Evolutionary conservation across 2,329 filamentous ascomycete genomes (phyloP), one percentile per base, ranked within the genome.

Genomic region (Colletotrichum agaves): DNA sequence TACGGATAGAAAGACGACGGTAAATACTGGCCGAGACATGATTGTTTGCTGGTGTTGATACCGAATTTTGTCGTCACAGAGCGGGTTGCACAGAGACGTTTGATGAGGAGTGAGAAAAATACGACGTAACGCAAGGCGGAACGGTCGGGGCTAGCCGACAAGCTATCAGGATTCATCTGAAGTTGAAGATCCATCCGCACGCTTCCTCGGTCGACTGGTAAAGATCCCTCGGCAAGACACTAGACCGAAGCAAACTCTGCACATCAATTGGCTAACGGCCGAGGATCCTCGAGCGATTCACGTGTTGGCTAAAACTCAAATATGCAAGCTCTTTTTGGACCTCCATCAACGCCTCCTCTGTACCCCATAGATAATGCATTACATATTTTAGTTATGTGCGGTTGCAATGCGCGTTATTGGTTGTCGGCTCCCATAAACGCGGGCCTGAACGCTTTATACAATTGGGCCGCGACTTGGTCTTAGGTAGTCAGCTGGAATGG

Each of bases 21-120:
- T 31, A 19, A 68, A 64, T 1, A 60, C 23, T n/a, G 23, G 15
- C 5, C 61, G 65, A 21, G 61, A 23, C 65, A 68, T 68, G 11
- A 1, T 44, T n/a, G 10, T 10, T 23, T 27, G 21, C 17, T 21
- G 27, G 44, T 47, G 21, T 47, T 37, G 11, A 27, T 27, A 7
- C 27, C 27, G 27, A 37, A 15, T 13, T 37, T 37, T 12, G 27
- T 27, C 27, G 27, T 27, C 35, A 37, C 11, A 37, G 5, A 37
- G 35, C 12, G 35, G 2, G 35, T 13, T 15, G 13, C 35, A 37
- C 35, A 12, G 35, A 8, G 13, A 15, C 13, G 35, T 37, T 11
- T 2, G 11, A 37, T 37, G 35, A 2, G 5, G 11, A 23, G 0
- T 15, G 1, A 1, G n/a, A 35, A 6, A 31, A 44, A 19, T 6